phyloP scores from a whole-genome alignment of 805 yeast species.

The Candida jianshihensis region DNA sequence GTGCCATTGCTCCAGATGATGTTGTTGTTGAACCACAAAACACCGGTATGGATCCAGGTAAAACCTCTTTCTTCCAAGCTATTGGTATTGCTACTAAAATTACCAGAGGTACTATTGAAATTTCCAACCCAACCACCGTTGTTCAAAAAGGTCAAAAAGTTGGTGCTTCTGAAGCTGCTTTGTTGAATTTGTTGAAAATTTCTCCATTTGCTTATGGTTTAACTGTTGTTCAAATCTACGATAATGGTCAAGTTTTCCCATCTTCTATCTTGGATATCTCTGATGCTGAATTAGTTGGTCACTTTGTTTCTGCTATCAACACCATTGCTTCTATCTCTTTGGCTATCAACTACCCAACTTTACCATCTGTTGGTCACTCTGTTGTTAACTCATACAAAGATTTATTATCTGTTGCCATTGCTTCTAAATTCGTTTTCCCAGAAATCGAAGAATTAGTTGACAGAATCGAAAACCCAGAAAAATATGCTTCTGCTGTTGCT shows the following conservation, averaged over 20 bases:
- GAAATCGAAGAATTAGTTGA: conserved; percentile 99
- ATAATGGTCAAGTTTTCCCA: conserved; percentile 98
- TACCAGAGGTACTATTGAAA: conserved; percentile 99
- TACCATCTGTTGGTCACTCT: conserved; percentile 98
- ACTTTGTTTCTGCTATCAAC: conserved; percentile 88
- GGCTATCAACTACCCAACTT: conserved; percentile 98
- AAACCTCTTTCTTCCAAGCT: conserved; percentile 99
- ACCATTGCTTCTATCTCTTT: conserved; percentile 93
- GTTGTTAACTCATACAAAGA: conserved; percentile 99
- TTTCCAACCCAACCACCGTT: conserved; percentile 93
- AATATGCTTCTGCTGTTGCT: conserved; percentile 98
- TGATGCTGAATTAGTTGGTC: conserved; percentile 89
- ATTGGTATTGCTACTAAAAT: conserved; percentile 99
- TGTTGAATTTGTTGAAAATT: conserved; percentile 98
- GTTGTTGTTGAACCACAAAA: conserved; percentile 98
- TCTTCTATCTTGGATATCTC: conserved; percentile 95
- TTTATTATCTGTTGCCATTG: conserved; percentile 94
- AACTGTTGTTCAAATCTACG: conserved; percentile 94
- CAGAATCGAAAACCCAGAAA: conserved; percentile 99
- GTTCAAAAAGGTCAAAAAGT: conserved; percentile 81
- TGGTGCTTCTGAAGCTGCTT: conserved; percentile 98
- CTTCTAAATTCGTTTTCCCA: conserved; percentile 98
- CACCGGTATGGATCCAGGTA: conserved; percentile 99
- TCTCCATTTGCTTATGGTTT: conserved; percentile 99
- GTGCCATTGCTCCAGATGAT: conserved; percentile 98